Evolutionary conservation across 192 early-diverging fungal genomes (phyloP).

Genomic region (Linnemannia exigua): DNA sequence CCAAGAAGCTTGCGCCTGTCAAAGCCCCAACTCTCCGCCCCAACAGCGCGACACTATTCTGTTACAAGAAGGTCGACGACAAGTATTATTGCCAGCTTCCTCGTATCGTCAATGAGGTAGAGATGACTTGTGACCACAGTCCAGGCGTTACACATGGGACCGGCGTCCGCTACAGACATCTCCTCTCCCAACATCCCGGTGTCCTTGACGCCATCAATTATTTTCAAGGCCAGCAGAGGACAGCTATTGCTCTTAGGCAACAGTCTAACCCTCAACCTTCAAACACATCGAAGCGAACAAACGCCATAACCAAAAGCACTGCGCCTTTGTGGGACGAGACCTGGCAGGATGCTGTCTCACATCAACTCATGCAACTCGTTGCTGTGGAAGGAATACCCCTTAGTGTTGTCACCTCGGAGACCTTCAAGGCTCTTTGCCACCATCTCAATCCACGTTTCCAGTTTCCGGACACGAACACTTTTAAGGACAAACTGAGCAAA

Average conservation of each 20-base stretch:
- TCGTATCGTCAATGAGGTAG: background rate
- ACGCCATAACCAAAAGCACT: background rate
- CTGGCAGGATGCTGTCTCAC: background rate
- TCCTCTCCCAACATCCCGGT: background rate
- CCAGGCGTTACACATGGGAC: background rate
- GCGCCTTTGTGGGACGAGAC: slow-evolving; percentile 31
- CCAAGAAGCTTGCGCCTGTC: background rate
- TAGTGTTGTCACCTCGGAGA: background rate
- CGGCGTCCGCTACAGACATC: background rate
- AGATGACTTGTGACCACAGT: background rate
- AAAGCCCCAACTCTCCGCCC: background rate
- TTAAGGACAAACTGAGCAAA: background rate
- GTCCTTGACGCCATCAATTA: background rate
- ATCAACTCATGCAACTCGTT: background rate
- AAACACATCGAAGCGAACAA: background rate
- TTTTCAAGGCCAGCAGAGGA: background rate
- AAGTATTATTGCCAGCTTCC: background rate
- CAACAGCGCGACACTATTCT: background rate
- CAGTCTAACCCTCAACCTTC: background rate
- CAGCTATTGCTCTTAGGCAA: background rate
- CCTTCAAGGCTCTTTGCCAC: background rate
- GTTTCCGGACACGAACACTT: background rate
- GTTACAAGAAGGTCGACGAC: background rate
- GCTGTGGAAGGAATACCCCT: background rate
- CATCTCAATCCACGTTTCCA: background rate